Percentiles rank a stretch among this genome's conserved stretches.
phyloP scores from a whole-genome alignment of 768 basidiomycete species.

The Sporobolomyces pararoseus region DNA sequence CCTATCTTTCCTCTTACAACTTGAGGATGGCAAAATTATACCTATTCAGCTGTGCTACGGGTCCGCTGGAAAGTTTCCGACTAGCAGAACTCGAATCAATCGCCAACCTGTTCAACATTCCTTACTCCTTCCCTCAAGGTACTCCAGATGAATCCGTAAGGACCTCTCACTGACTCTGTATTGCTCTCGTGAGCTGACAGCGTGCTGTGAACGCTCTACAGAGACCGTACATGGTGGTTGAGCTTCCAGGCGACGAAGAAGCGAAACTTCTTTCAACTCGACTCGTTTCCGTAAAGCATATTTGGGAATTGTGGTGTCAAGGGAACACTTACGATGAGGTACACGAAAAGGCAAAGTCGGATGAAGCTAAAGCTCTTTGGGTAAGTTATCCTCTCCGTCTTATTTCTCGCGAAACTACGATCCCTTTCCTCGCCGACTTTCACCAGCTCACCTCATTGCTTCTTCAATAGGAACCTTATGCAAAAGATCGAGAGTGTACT shows the following conservation, averaged over 20 bases:
- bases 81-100: conserved; percentile 32
- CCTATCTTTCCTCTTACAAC: no score
- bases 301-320: conserved; percentile 42
- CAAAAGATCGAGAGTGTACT: conserved; percentile 57
- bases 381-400: conserved; percentile 5
- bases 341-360: conserved; percentile 48
- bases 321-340: conserved; percentile 53
- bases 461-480: conserved; percentile 60
- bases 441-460: conserved; percentile 34
- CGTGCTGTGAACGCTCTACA: not conserved
- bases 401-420: no score
- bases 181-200: not conserved
- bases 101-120: conserved; percentile 13
- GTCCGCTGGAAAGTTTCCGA: conserved; percentile 38
- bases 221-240: conserved; percentile 71
- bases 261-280: conserved; percentile 68
- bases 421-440: not conserved
- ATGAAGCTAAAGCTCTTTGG: conserved; percentile 1
- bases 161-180: no score
- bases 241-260: conserved; percentile 66
- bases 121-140: conserved; percentile 17
- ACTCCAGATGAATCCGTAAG: conserved; percentile 34
- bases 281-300: conserved; percentile 79
- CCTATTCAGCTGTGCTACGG: conserved; percentile 6
- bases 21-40: conserved; percentile 4